Conservation (phyloP, 129 eudicot species). For the Arctium minus region DNA sequence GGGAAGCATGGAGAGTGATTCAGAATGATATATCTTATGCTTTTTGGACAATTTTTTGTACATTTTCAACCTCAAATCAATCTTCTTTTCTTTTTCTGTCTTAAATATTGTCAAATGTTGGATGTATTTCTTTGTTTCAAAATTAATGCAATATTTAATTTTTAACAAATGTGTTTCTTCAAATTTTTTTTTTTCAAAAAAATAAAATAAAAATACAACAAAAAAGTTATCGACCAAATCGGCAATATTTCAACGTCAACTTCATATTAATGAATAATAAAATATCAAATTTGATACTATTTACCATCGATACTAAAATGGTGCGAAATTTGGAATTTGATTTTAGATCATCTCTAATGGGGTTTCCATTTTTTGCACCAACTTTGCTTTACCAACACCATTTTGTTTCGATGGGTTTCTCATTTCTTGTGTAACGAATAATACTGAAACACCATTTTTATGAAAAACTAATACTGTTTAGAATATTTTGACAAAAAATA, state of each 20-base stretch:
- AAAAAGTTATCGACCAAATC: neutral
- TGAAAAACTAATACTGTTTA: too few relatives aligned
- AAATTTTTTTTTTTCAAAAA: too few relatives aligned
- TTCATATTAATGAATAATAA: too few relatives aligned
- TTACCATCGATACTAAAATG: neutral
- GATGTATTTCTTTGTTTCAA: neutral
- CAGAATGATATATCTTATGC: slow-evolving; percentile 32
- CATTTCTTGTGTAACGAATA: too few relatives aligned
- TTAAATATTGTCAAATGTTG: neutral
- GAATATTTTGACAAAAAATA: too few relatives aligned
- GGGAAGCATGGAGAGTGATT: slow-evolving; percentile 68
- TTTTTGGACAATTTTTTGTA: slow-evolving; percentile 17
- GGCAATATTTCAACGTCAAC: neutral
- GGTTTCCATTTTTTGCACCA: too few relatives aligned
- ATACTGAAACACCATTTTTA: too few relatives aligned
- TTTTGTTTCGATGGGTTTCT: too few relatives aligned
- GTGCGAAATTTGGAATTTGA: too few relatives aligned
- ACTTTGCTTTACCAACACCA: too few relatives aligned
- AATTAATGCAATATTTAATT: neutral
- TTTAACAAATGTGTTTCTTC: neutral
- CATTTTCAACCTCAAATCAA: neutral
- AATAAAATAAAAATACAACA: neutral
- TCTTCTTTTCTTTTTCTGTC: neutral
- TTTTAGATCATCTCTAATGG: too few relatives aligned
- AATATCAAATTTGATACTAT: too few relatives aligned